Conservation (phyloP, 495 filamentous ascomycete genomes). For the Parathielavia hyrcaniae region DNA sequence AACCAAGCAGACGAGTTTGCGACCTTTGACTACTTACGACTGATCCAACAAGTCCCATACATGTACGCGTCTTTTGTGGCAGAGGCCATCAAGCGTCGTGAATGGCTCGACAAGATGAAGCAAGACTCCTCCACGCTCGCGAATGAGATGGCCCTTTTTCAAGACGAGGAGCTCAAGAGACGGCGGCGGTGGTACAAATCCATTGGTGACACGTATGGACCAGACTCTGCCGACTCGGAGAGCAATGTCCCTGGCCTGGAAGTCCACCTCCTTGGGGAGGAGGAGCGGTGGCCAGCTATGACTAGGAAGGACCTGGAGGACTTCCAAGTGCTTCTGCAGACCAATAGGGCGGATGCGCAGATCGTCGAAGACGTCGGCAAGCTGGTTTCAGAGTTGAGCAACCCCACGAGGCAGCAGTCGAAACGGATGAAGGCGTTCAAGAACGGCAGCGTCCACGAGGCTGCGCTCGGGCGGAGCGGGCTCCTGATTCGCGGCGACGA, state of each 20-base stretch:
- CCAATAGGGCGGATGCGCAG: slow-evolving; percentile 42
- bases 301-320: slow-evolving; percentile 59
- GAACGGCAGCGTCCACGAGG: slow-evolving; percentile 88
- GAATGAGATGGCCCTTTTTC: slow-evolving; percentile 83
- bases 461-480: slow-evolving; percentile 67
- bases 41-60: slow-evolving; percentile 73
- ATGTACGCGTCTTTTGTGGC: slow-evolving; percentile 83
- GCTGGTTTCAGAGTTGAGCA: slow-evolving; percentile 56
- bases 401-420: slow-evolving; percentile 66
- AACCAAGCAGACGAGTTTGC: slow-evolving; percentile 62
- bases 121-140: slow-evolving; percentile 75
- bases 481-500: slow-evolving; percentile 76
- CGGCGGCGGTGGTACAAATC: slow-evolving; percentile 85
- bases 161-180: slow-evolving; percentile 84
- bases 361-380: slow-evolving; percentile 50
- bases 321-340: slow-evolving; percentile 55
- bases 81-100: slow-evolving; percentile 75
- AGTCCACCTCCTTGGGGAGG: slow-evolving; percentile 75
- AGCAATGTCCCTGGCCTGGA: slow-evolving; percentile 66
- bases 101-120: slow-evolving; percentile 87
- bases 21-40: slow-evolving; percentile 67
- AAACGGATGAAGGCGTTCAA: slow-evolving; percentile 89
- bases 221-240: slow-evolving; percentile 33
- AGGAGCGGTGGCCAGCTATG: slow-evolving; percentile 67
- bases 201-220: slow-evolving; percentile 54